Conservation (phyloP, 2,329 filamentous ascomycete species). For the Myriangium duriaei region DNA sequence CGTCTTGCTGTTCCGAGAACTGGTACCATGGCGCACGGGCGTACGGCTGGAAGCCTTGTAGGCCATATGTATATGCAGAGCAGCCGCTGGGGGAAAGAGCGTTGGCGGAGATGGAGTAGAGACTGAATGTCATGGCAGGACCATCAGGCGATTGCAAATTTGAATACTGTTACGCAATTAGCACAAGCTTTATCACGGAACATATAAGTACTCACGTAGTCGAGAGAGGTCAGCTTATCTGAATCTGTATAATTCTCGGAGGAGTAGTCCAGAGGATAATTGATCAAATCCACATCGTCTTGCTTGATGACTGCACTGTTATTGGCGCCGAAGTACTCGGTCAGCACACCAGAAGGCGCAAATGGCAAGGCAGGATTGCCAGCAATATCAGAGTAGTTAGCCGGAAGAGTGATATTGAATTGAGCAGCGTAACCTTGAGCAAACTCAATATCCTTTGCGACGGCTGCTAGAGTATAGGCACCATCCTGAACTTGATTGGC, state of each 20-base stretch:
- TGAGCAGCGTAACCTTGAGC: slow-evolving; percentile 11
- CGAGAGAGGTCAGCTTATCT: slow-evolving; percentile 35
- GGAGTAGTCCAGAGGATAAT: slow-evolving; percentile 47
- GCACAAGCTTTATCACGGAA: background rate
- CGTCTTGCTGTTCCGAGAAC: slow-evolving; percentile 55
- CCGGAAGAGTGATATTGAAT: slow-evolving; percentile 10
- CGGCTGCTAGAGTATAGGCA: slow-evolving; percentile 12
- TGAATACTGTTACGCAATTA: slow-evolving; percentile 26
- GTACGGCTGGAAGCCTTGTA: slow-evolving; percentile 53
- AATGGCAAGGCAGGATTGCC: slow-evolving; percentile 12
- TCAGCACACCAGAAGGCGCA: slow-evolving; percentile 12
- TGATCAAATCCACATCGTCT: slow-evolving; percentile 55
- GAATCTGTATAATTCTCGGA: slow-evolving; percentile 32
- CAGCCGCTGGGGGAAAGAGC: slow-evolving; percentile 54
- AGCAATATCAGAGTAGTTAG: slow-evolving; percentile 12
- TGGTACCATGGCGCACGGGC: slow-evolving; percentile 55
- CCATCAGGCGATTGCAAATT: slow-evolving; percentile 55
- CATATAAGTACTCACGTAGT: slow-evolving; percentile 33
- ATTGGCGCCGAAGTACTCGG: slow-evolving; percentile 12
- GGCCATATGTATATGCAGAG: slow-evolving; percentile 53
- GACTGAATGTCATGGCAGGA: slow-evolving; percentile 61
- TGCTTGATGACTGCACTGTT: slow-evolving; percentile 43
- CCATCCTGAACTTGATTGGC: slow-evolving; percentile 39
- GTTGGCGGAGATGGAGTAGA: slow-evolving; percentile 56
- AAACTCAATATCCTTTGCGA: slow-evolving; percentile 13